phyloP scores from a whole-genome alignment of 768 basidiomycete species.

The Phaffia tasmanica region DNA sequence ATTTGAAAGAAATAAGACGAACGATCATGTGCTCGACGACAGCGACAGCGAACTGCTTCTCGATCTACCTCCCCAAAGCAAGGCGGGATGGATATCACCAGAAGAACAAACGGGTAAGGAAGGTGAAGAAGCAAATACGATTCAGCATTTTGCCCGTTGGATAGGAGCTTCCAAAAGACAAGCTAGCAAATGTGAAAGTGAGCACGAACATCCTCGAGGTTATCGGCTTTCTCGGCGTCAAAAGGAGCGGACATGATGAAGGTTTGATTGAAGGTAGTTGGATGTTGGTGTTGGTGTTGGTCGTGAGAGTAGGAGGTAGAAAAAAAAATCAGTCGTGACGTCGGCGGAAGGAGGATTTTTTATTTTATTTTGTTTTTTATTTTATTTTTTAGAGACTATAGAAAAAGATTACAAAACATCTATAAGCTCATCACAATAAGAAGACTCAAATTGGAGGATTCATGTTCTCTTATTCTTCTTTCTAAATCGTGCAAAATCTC shows the following conservation, averaged over 20 bases:
- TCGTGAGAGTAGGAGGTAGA: too few relatives aligned
- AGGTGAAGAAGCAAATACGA: constrained; percentile 21
- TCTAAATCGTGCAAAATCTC: too few relatives aligned
- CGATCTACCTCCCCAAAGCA: constrained; percentile 52
- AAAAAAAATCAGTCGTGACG: too few relatives aligned
- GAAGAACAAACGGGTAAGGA: background rate
- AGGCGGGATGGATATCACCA: constrained; percentile 2
- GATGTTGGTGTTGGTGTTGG: background rate
- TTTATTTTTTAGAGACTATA: too few relatives aligned
- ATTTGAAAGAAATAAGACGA: constrained; percentile 30
- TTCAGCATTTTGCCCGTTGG: background rate
- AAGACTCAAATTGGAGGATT: too few relatives aligned
- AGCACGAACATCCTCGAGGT: constrained; percentile 63
- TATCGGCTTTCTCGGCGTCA: constrained; percentile 85
- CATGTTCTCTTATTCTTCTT: too few relatives aligned
- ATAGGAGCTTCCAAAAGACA: background rate
- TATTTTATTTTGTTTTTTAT: too few relatives aligned
- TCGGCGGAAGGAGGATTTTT: too few relatives aligned
- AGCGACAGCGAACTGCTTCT: constrained; percentile 95
- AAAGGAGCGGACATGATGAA: constrained; percentile 41
- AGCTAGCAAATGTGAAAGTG: background rate
- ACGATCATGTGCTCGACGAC: constrained; percentile 95
- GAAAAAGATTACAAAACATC: too few relatives aligned
- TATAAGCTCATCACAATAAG: too few relatives aligned
- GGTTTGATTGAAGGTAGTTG: background rate